Evolutionary conservation across 768 basidiomycete species (phyloP), one percentile per base, ranked within the genome.

Genomic region (Rhodotorula toruloides): DNA sequence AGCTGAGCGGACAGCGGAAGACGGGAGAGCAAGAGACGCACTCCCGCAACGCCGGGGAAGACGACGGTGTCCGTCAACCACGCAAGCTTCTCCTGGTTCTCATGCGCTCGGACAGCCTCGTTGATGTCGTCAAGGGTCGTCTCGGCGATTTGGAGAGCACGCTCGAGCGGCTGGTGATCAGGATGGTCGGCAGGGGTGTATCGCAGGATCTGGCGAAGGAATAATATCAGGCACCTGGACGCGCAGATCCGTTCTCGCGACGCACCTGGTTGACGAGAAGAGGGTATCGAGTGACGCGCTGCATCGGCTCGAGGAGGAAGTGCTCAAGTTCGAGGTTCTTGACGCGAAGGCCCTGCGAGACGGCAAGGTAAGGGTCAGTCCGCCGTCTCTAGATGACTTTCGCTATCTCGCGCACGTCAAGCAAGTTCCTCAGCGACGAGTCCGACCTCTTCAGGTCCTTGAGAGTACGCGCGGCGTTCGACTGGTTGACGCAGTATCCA

Each of bases 401-500:
- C 6, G 39, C 42, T 34, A 12, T 2, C 36, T 25, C 22, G 32
- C 29, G 31, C 34, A 65, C 63, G 13, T 48, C 60, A 4, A 79
- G 60, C 14, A 57, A 29, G 0, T 39, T 47, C 4, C 62, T 37
- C 12, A 74, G 40, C 2, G 40, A 16, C 4, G 58, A 52, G 37
- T 74, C 71, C 1, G 60, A 57, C 4, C 19, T 21, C 49, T 68
- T 71, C 13, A 72, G 49, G 25, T 65, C 67, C 21, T 58, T 48
- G 16, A 75, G 64, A 34, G 67, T 68, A 2, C 58, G 37, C 8
- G 57, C 66, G 3, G 73, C 73, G 54, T 74, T 74, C 21, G 50
- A n/a, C 77, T 96, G 93, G 70, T 97, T 93, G 60, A 91, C 84
- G 68, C 94, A 97, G 74, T 96, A 97, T 60, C 86, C 85, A 87